Percentiles rank a stretch among this genome's conserved stretches.
Evolutionary conservation across 192 early-diverging fungal species (phyloP).

Genomic region (Mortierella claussenii): DNA sequence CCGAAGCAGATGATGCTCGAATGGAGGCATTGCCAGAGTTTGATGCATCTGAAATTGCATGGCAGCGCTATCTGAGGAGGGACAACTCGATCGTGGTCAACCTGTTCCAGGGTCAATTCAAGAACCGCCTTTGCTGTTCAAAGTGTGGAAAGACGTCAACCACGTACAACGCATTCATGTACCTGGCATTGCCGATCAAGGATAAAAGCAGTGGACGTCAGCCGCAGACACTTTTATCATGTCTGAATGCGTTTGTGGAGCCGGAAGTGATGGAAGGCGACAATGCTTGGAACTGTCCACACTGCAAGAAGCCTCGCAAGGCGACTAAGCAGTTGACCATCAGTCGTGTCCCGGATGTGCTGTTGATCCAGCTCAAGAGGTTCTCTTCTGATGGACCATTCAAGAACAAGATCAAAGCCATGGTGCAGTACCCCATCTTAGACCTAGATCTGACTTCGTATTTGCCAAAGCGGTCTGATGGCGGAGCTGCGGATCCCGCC

Average conservation of each 20-base stretch:
- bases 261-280: slow-evolving; percentile 90
- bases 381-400: slow-evolving; percentile 95
- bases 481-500: slow-evolving; percentile 21
- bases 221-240: slow-evolving; percentile 79
- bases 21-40: slow-evolving; percentile 77
- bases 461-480: slow-evolving; percentile 29
- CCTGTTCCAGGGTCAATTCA: slow-evolving; percentile 89
- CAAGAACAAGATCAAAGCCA: slow-evolving; percentile 89
- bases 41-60: slow-evolving; percentile 69
- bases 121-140: slow-evolving; percentile 73
- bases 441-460: slow-evolving; percentile 70
- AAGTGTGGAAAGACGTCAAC: slow-evolving; percentile 82
- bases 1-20: slow-evolving; percentile 62
- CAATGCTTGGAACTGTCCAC: slow-evolving; percentile 91
- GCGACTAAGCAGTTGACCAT: slow-evolving; percentile 84
- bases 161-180: slow-evolving; percentile 93
- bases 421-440: slow-evolving; percentile 84
- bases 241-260: slow-evolving; percentile 86
- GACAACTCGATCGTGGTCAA: slow-evolving; percentile 90
- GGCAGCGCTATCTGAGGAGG: slow-evolving; percentile 76
- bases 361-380: slow-evolving; percentile 95
- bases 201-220: slow-evolving; percentile 53
- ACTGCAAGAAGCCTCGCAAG: slow-evolving; percentile 77
- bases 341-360: slow-evolving; percentile 83
- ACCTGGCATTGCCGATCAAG: slow-evolving; percentile 91